Base-by-base conservation (phyloP, 306 rosid species). In the Lupinus albus region DNA sequence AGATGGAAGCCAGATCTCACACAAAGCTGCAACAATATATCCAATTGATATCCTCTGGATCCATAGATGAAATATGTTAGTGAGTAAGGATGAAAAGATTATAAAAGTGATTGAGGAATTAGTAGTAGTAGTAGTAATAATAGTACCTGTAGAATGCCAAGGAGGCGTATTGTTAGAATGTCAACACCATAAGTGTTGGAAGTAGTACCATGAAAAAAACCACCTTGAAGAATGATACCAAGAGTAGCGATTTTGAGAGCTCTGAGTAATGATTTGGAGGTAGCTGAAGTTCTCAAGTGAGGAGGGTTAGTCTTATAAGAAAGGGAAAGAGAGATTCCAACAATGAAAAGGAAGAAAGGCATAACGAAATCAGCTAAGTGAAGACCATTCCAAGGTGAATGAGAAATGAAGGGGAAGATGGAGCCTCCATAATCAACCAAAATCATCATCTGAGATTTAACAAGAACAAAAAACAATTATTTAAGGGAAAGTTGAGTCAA, bases 211-310 rank as follows among this genome's bases (percentile, higher is more conserved):
- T 92, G 98, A 49, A 92, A 88, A 85, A 85, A 92, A 45, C 98
- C 98, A 72, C 98, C 98, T 89, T 92, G 98, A 72, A 92, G 96
- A 73, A 89, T 3, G 72, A 92, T 62, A 0, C 98, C 98, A 6
- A 92, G 73, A 47, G 72, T 20, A 64, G 87, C 87, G 57, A 92
- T 92, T 53, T 87, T 77, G 9, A 66, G 2, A 1, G 89, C 91
- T 76, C 89, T 80, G 39, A 80, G 3, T 14, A 82, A 35, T 15
- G 92, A 89, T n/a, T 81, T 81, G 81, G 76, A 83, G 55, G 96
- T 76, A 64, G 96, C 92, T 41, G 71, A 4, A 28, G 2, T 62
- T 20, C 52, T 68, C 81, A 75, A 82, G 10, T 76, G 79, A 0
- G 87, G 80, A 0, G 2, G 30, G 4, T 25, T 25, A 1, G 4